Evolutionary conservation across 2,329 filamentous ascomycete genomes (phyloP), one percentile per base, ranked within the genome.

Genomic region (Botryosphaeria dothidea): DNA sequence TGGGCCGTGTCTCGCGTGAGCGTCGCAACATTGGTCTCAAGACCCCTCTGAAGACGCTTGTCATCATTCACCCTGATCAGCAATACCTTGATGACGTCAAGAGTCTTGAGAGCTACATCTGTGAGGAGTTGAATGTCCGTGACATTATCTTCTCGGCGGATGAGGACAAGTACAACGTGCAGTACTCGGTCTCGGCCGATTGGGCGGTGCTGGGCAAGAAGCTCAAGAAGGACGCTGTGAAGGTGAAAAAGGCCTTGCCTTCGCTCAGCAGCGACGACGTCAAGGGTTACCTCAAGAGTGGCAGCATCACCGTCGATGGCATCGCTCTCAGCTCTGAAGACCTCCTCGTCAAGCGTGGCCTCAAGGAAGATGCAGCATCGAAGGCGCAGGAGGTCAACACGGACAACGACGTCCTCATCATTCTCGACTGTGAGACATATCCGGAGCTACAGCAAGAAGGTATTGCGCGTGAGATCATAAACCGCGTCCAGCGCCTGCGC

Each of bases 171-270:
- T 97, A 97, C 81, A 92, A 93, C 63, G 93, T 99, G 51, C 90
- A 95, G 74, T 96, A 97, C 80, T 92, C 91, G 67, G 92, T 94
- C 17, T 88, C 86, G 43, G 93, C 93, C 7, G 95, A 99, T 78
- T 97, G 95, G 90, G 93, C 95, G 15, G 90, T 92, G 2, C 85
- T 99, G 17, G 95, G 95, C 69, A 97, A 97, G 86, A 98, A 98
- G 82, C 85, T 98, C 71, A 96, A 96, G 85, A 97, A 97, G 80
- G 93, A 97, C 73, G 92, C 93, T 69, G 88, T 89, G 69, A 92
- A 90, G 75, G 93, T 98, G 70, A 96, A 96, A 83, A 96, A 94
- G 80, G 93, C 92, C 2, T 82, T 99, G 51, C 93, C 93, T 5
- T 84, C 81, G 43, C 82, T 99, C 56, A 91, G 86, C 21, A 93